Evolutionary conservation across 1,139 yeast genomes (phyloP).

Genomic region (Meyerozyma guilliermondii): DNA sequence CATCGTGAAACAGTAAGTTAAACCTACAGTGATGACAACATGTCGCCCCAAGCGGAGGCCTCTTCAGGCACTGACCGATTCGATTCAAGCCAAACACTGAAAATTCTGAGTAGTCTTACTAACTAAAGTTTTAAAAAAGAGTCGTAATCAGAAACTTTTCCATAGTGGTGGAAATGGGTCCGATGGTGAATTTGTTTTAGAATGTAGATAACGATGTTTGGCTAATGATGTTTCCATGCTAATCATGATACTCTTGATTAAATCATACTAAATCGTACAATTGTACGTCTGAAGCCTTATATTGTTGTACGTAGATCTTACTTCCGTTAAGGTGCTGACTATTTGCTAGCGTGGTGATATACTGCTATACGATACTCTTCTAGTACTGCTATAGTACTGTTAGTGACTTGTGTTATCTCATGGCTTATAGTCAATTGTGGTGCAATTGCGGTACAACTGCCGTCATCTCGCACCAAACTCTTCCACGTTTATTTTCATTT

Average conservation of each 20-base stretch:
- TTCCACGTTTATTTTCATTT: neutral
- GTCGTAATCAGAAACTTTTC: neutral
- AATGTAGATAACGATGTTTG: slow-evolving; percentile 6
- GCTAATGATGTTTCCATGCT: slow-evolving; percentile 52
- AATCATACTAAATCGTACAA: slow-evolving; percentile 28
- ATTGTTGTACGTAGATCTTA: neutral
- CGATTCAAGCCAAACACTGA: slow-evolving; percentile 53
- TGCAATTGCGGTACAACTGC: too few species aligned
- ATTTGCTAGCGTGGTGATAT: too few species aligned
- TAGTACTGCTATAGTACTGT: too few species aligned
- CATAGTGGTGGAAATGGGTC: neutral
- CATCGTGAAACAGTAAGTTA: neutral
- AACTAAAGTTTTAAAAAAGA: neutral
- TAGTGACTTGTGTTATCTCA: too few species aligned
- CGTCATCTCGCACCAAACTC: neutral
- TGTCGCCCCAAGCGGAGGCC: slow-evolving; percentile 60
- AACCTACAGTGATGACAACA: slow-evolving; percentile 38
- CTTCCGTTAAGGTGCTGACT: too few species aligned
- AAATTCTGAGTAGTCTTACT: slow-evolving; percentile 36
- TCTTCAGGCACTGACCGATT: slow-evolving; percentile 55
- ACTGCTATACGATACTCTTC: too few species aligned
- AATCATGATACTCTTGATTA: slow-evolving; percentile 46
- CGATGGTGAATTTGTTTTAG: neutral
- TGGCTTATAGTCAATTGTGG: too few species aligned
- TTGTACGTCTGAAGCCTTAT: slow-evolving; percentile 30